Evolutionary conservation across 805 yeast genomes (phyloP), one percentile per base, ranked within the genome.

Genomic region (Metschnikowia matae): DNA sequence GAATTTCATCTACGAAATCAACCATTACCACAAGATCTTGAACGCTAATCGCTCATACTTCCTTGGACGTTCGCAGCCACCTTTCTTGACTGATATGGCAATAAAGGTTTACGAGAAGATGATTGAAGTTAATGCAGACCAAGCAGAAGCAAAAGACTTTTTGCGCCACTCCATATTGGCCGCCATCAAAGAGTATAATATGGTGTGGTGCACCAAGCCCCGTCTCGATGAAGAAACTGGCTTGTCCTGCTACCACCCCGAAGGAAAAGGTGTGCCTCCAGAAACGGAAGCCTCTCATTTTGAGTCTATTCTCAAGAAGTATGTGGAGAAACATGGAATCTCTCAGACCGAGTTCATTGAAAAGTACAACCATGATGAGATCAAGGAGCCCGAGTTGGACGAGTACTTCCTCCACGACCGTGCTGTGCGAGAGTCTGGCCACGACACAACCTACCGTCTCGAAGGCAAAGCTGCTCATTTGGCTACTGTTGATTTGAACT

Each of bases 381-480:
- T 92, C 17, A 52, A 69, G 3, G 97, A 89, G 62, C 95, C 96
- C 0, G 82, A 74, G n/a, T 74, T 92, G 52, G 98, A 94, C 62
- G 90, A 82, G 54, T 92, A 88, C 64, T 88, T 92, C 64, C 66
- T 87, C 45, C 96, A 92, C 63, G 99, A 92, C 66, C 76, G 97
- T 51, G 97, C 96, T 0, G 96, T 92, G 10, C 80, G 99, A 63
- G 99, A 92, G 68, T 84, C 94, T 32, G 99, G 99, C 0, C 98
- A 94, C 65, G 99, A 92, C 64, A 94, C 98, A 0, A 77, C 92
- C 1, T 89, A 91, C 62, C 76, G 99, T 60, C 73, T 94, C 48
- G 97, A 91, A 68, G 96, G 96, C 36, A 79, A 82, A 40, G 89
- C 96, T 67, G 97, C 96, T 0, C 74, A 87, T 63, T 71, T 92